Percentiles rank a stretch among this genome's conserved stretches.
These are phyloP conservation scores for Kodamaea fukazawae DNA, from an alignment of 805 yeast genomes.

Conservation along the genomic window DNA sequence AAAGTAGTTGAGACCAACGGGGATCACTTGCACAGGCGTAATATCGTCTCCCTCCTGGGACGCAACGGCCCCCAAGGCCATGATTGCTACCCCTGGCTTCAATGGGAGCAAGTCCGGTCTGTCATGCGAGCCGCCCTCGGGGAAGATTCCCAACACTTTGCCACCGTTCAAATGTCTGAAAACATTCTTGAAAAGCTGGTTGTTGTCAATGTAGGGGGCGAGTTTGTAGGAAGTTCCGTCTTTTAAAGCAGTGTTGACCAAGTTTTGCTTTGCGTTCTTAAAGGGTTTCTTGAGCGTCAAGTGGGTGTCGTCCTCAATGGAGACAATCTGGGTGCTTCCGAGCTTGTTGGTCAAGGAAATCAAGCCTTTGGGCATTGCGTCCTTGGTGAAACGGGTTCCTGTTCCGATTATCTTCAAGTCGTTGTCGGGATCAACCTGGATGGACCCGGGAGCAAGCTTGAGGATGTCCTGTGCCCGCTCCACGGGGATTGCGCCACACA, in stretches of 20 bases:
- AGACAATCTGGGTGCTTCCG: conserved; percentile 32
- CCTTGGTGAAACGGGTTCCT: conserved; percentile 32
- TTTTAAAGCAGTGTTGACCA: conserved; percentile 15
- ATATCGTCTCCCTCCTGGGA: conserved; percentile 17
- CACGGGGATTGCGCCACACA: conserved; percentile 40
- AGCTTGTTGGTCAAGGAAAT: conserved; percentile 36
- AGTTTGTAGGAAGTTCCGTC: conserved; percentile 32
- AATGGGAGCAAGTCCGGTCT: conserved; percentile 41
- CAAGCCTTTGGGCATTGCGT: conserved; percentile 34
- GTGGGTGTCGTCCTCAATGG: conserved; percentile 30
- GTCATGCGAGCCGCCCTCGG: conserved; percentile 46
- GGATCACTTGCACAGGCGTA: conserved; percentile 30
- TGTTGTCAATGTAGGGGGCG: conserved; percentile 42
- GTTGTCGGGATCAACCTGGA: conserved; percentile 19
- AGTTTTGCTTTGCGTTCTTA: conserved; percentile 14
- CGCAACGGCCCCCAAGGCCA: conserved; percentile 43
- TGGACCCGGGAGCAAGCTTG: conserved; percentile 28
- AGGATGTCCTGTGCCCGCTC: conserved; percentile 42
- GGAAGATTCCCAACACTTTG: conserved; percentile 39
- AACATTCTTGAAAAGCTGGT: conserved; percentile 34
- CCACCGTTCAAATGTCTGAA: conserved; percentile 35
- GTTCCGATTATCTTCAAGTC: conserved; percentile 26
- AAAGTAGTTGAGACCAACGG: conserved; percentile 43
- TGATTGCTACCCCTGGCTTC: conserved; percentile 45
- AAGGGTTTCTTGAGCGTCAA: conserved; percentile 26